Evolutionary conservation across 345 rosid species (phyloP), one percentile per base, ranked within the genome.

Genomic region (Nasturtium officinale): DNA sequence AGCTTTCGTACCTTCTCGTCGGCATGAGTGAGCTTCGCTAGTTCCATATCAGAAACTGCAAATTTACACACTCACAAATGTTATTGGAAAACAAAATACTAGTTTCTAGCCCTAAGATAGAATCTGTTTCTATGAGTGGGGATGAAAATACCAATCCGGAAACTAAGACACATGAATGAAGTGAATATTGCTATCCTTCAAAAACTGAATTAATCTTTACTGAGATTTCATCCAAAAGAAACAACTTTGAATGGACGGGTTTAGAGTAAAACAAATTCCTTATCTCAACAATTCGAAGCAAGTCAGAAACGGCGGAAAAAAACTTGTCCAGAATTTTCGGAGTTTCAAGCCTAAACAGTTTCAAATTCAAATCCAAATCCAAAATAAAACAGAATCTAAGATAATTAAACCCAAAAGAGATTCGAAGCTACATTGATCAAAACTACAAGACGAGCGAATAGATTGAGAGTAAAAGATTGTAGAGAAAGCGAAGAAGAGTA

Each of bases 1-100:
- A 35, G 96, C 96, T 61, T 67, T 28, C 7, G 46, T 47, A 46
- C 69, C 60, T 83, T 86, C 50, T 79, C 82, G 2, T 71, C 69
- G 2, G 10, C 1, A 10, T 28, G 33, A 10, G 6, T 45, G 33
- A 15, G 37, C 21, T 35, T 28, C 5, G 9, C 4, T 26, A 8
- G 11, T 33, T 61, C 48, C 73, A 75, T 42, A 10, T 54, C 18
- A 1, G 1, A 20, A 70, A 46, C 77, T 77, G 51, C 21, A 38
- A 55, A 53, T 52, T 73, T 20, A 38, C 46, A 33, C 26, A 46
- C 8, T 0, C 12, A 38, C n/a, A 54, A 15, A n/a, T 65, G 26
- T 23, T 53, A 69, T 3, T 23, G 3, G 1, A 30, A 8, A 20
- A 69, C 51, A 47, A 60, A 46, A 9, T 5, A 4, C 50, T 62